Evolutionary conservation across 169 alveolate species (phyloP).

Genomic region (Plasmodium vinckei): DNA sequence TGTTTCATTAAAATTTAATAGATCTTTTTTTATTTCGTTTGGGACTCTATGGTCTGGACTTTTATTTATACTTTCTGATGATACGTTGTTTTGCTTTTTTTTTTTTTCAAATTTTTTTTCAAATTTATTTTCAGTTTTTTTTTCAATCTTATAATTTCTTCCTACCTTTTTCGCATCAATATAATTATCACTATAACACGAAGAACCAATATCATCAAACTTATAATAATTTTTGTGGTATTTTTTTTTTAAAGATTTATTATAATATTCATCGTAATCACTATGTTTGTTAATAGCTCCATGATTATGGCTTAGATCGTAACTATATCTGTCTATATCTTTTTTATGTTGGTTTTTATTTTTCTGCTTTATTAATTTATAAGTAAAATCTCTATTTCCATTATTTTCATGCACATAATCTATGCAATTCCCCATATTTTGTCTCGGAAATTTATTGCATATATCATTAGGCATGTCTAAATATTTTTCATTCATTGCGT

Average conservation of each 20-base stretch:
- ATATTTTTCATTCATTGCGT: not conserved
- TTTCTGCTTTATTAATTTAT: not conserved
- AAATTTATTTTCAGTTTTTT: not conserved
- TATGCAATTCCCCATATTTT: not conserved
- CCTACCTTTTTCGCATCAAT: conserved; percentile 10
- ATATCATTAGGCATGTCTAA: not conserved
- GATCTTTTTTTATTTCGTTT: conserved; percentile 39
- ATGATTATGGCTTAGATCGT: not conserved
- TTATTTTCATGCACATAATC: not conserved
- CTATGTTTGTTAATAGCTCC: not conserved
- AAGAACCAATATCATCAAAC: conserved; percentile 6
- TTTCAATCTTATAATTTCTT: not conserved
- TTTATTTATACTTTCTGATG: not conserved
- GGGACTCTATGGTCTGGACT: not conserved
- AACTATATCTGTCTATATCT: not conserved
- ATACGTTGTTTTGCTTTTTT: not conserved
- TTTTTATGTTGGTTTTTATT: not conserved
- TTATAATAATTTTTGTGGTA: conserved; percentile 25
- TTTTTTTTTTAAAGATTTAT: not conserved
- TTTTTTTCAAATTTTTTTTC: not conserved
- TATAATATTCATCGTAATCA: not conserved
- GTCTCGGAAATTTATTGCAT: not conserved
- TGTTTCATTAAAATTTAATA: conserved; percentile 58
- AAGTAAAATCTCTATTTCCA: not conserved
- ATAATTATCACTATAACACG: conserved; percentile 59